Conservation (phyloP, 208 protist species). For the Acanthamoeba royreba region DNA sequence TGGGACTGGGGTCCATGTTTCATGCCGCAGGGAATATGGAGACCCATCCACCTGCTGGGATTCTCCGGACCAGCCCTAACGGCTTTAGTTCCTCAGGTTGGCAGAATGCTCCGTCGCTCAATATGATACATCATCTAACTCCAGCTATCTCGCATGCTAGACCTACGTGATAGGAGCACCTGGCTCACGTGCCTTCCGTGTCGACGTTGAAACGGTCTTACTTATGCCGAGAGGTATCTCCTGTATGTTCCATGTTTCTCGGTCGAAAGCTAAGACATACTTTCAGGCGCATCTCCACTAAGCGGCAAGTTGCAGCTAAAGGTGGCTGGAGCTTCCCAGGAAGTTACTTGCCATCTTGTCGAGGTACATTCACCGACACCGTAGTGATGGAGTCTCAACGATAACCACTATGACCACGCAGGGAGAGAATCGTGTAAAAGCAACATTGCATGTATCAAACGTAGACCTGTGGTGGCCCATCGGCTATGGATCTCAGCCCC, state of each 20-base stretch:
- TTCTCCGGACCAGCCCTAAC: background rate
- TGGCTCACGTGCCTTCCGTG: background rate
- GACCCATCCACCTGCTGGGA: background rate
- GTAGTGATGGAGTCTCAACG: too few relatives aligned
- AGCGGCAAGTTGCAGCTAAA: background rate
- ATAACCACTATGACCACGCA: too few relatives aligned
- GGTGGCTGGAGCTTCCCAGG: background rate
- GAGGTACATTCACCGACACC: too few relatives aligned
- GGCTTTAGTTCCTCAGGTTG: background rate
- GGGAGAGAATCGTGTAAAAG: background rate
- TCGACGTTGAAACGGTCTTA: background rate
- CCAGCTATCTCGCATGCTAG: background rate
- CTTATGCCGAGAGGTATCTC: too few relatives aligned
- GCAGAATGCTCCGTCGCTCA: background rate
- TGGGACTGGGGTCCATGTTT: conserved; percentile 55
- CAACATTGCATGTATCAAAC: background rate
- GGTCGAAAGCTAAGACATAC: too few relatives aligned
- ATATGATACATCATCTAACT: background rate
- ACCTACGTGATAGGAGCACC: background rate
- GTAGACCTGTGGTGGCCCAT: conserved; percentile 46
- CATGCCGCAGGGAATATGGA: conserved; percentile 25
- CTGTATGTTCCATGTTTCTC: too few relatives aligned
- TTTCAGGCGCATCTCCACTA: background rate
- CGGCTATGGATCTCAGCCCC: conserved; percentile 5
- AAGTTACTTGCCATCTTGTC: background rate